phyloP scores from a whole-genome alignment of 768 basidiomycete genomes.

The Pulveroboletus frians region DNA sequence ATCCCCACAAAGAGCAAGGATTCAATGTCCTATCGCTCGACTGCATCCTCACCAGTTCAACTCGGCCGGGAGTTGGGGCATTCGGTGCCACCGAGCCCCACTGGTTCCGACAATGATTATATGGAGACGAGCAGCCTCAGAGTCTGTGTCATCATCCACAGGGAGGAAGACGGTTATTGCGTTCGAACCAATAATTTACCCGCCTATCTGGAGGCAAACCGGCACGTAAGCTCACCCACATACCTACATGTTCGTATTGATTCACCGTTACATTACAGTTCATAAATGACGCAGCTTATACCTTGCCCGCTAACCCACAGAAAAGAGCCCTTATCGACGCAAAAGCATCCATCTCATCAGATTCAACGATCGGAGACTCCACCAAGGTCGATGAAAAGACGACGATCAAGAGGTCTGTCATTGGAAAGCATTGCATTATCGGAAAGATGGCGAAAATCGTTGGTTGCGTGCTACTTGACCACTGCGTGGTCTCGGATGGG shows the following conservation, averaged over 20 bases:
- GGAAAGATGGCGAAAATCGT: conserved; percentile 80
- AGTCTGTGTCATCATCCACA: conserved; percentile 61
- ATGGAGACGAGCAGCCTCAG: conserved; percentile 45
- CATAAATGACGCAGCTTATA: conserved; percentile 46
- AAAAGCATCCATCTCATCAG: conserved; percentile 77
- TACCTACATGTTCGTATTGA: not conserved
- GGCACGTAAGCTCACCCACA: conserved; percentile 48
- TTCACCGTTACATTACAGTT: conserved; percentile 34
- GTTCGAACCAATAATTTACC: conserved; percentile 74
- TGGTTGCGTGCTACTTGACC: conserved; percentile 82
- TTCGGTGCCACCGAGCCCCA: conserved; percentile 45
- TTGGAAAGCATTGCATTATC: conserved; percentile 80
- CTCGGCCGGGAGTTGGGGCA: conserved; percentile 28
- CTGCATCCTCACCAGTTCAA: conserved; percentile 17
- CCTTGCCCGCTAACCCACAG: conserved; percentile 55
- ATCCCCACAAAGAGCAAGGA: conserved; percentile 16
- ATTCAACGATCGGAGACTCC: conserved; percentile 77
- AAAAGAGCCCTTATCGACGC: conserved; percentile 68
- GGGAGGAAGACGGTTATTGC: conserved; percentile 48
- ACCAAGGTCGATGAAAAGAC: conserved; percentile 78
- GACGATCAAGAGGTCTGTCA: conserved; percentile 71
- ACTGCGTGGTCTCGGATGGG: conserved; percentile 87
- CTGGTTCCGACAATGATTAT: conserved; percentile 34
- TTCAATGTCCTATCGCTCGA: conserved; percentile 1
- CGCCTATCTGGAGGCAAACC: conserved; percentile 74